These are phyloP conservation scores for Wickerhamomyces tratensis DNA, from an alignment of 805 yeast genomes.

Conservation along the genomic window DNA sequence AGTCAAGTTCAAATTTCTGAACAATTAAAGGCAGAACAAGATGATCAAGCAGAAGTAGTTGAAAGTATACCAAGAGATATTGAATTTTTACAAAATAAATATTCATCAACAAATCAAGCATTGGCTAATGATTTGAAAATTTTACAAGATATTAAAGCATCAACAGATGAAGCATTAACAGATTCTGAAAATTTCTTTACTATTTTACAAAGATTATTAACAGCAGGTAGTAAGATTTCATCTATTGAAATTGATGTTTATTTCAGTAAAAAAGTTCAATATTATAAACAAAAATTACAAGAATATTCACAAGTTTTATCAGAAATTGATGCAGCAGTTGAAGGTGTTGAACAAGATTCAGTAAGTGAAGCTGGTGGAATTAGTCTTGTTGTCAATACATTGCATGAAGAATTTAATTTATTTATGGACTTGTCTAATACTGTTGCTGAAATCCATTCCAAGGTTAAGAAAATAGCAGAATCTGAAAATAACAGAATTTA, in stretches of 20 bases:
- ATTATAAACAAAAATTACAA: slow-evolving; percentile 32
- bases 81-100: slow-evolving; percentile 48
- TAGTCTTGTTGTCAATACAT: slow-evolving; percentile 47
- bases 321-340: slow-evolving; percentile 54
- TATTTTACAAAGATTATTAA: slow-evolving; percentile 37
- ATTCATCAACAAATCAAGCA: slow-evolving; percentile 59
- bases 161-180: slow-evolving; percentile 26
- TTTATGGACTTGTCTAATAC: slow-evolving; percentile 71
- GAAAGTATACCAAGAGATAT: slow-evolving; percentile 69
- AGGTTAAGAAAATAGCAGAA: slow-evolving; percentile 22
- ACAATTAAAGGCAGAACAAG: slow-evolving; percentile 48
- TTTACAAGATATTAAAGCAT: slow-evolving; percentile 33
- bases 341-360: slow-evolving; percentile 47
- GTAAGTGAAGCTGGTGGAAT: slow-evolving; percentile 30
- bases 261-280: slow-evolving; percentile 32
- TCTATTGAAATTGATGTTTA: slow-evolving; percentile 48
- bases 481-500: not conserved
- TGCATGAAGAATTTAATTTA: slow-evolving; percentile 56
- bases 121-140: slow-evolving; percentile 37
- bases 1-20: slow-evolving; percentile 67
- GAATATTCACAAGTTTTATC: slow-evolving; percentile 35
- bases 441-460: slow-evolving; percentile 61
- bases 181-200: slow-evolving; percentile 46
- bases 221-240: slow-evolving; percentile 48
- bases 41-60: slow-evolving; percentile 54